These are phyloP conservation scores for Cytospora mali DNA, from an alignment of 2,329 filamentous ascomycete genomes.

Conservation along the genomic window DNA sequence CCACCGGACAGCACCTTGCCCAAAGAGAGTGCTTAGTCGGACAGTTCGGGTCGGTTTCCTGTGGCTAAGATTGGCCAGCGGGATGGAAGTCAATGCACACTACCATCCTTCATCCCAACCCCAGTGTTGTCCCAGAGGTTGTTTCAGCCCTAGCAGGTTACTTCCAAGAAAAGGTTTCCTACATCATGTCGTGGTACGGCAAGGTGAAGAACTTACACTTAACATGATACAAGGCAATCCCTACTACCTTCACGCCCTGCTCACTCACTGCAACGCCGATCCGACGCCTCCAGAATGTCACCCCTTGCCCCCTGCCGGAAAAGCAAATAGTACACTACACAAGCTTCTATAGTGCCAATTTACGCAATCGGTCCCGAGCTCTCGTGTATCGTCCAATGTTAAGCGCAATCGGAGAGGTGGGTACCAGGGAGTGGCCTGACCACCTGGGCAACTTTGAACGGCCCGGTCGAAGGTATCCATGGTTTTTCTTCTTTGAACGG, in stretches of 20 bases:
- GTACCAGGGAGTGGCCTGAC: not conserved
- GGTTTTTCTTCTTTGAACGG: not conserved
- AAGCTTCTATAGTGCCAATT: not conserved
- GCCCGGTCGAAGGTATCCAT: not conserved
- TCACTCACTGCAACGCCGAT: not conserved
- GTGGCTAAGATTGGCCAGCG: conserved; percentile 8
- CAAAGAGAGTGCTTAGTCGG: conserved; percentile 24
- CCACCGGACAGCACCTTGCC: conserved; percentile 5
- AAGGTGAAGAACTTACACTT: not conserved
- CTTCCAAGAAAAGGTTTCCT: conserved; percentile 6
- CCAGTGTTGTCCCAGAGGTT: not conserved
- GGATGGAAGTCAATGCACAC: not conserved
- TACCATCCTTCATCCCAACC: conserved; percentile 4
- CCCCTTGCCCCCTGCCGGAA: not conserved
- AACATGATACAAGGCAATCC: not conserved
- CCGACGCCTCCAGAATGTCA: not conserved
- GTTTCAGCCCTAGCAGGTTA: conserved; percentile 22
- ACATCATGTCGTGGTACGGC: not conserved
- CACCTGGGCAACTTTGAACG: no score
- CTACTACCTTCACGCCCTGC: not conserved
- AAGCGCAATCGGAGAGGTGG: not conserved
- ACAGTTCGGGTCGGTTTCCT: conserved; percentile 8
- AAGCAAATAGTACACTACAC: not conserved
- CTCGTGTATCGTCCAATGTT: not conserved
- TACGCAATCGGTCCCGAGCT: not conserved